Percentiles rank a stretch among this genome's conserved stretches.
Evolutionary conservation across 1,284 basidiomycete species (phyloP).

Genomic region (Rhodofomes roseus): DNA sequence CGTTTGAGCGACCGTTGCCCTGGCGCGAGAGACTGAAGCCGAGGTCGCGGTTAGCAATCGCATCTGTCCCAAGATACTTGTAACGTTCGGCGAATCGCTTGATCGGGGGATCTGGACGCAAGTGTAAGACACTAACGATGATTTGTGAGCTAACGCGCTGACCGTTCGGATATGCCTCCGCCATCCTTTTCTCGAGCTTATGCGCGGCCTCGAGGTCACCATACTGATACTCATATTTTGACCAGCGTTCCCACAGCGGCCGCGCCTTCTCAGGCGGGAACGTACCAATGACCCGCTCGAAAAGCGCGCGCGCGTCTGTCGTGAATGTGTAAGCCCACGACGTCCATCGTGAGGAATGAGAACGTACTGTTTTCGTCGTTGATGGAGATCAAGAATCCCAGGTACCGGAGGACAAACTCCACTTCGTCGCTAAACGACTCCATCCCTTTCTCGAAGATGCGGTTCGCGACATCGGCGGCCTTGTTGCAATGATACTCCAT

Average conservation of each 20-base stretch:
- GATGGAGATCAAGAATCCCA: conserved; percentile 90
- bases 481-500: conserved; percentile 97
- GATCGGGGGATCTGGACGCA: conserved; percentile 71
- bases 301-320: conserved; percentile 90
- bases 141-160: background rate
- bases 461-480: conserved; percentile 79
- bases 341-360: background rate
- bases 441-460: conserved; percentile 95
- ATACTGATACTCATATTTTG: conserved; percentile 92
- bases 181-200: conserved; percentile 86
- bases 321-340: conserved; percentile 6
- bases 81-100: conserved; percentile 90
- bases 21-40: conserved; percentile 59
- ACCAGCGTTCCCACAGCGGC: conserved; percentile 94
- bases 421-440: conserved; percentile 82
- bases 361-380: conserved; percentile 92
- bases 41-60: conserved; percentile 86
- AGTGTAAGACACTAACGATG: background rate
- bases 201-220: conserved; percentile 88
- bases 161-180: conserved; percentile 87
- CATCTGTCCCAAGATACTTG: conserved; percentile 85
- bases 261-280: conserved; percentile 81
- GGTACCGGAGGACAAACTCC: conserved; percentile 85
- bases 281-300: conserved; percentile 82
- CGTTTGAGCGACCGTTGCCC: conserved; percentile 17